Evolutionary conservation across 371 early-diverging fungal species (phyloP), one percentile per base, ranked within the genome.

Genomic region (Mortierella sp.): DNA sequence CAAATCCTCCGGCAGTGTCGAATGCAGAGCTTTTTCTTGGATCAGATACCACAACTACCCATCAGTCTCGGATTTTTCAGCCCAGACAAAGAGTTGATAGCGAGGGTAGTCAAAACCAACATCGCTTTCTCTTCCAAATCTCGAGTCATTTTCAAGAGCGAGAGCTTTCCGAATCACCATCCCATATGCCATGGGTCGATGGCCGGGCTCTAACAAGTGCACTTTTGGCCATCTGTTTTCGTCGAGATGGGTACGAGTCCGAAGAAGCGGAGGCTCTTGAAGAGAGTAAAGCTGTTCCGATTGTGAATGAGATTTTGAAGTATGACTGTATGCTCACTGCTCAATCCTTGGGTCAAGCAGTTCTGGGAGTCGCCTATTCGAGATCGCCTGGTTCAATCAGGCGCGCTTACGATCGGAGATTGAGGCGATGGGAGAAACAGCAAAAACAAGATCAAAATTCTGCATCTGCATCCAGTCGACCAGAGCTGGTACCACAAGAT

Each of bases 301-400:
- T 80, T 24, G 72, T 80, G 8, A 58, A 16, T 14, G 81, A 80
- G 39, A 59, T 80, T 2, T 51, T 80, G 3, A 75, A 75, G 59
- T 80, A 80, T 64, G 81, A 80, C 39, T 69, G 76, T 22, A 80
- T 80, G 81, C 66, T 80, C 63, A 80, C 81, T 20, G 81, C 81
- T 16, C 81, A 75, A 62, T 63, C 81, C 2, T 45, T 80, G 4
- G 81, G 75, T n/a, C 81, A 80, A 47, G 81, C 81, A 3, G 67
- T 68, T 1, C 62, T 75, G 26, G 76, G 60, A 8, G 60, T 75
- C 10, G 81, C 75, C 26, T 80, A 75, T 39, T 80, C 81, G 20
- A 69, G 81, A n/a, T 58, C 69, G 1, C 8, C 62, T 8, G 76
- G 76, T 0, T 71, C 81, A 0, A 59, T 80, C 37, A 68, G 67